Base-by-base conservation (phyloP, 2,329 filamentous ascomycete species). In the Curvularia spicifera region DNA sequence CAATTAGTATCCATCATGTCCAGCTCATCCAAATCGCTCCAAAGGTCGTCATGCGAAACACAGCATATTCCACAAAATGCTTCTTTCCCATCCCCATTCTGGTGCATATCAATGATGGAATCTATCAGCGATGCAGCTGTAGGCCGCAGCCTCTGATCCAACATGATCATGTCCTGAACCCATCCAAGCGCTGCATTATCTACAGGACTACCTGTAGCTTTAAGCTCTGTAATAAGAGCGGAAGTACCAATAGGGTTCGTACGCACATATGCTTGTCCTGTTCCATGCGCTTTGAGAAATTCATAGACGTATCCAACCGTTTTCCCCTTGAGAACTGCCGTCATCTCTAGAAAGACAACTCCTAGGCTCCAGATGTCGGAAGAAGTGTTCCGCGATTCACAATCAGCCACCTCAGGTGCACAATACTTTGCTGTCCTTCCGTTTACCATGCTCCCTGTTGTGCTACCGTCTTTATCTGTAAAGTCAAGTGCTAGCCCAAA, bases 401-500 rank as follows among this genome's bases (percentile, higher is more conserved):
- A 12, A 7, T 39, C n/a, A 0, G n/a, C 31, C 3, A 53, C 51
- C 22, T 46, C 51, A 1, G 42, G 51, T 0, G 51, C 51, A 1
- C 51, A 53, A 10, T 53, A 53, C 10, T 42, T 39, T 1, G 18
- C 22, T 0, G 40, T 28, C 0, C 39, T 18, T 1, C 35, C 47
- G 2, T 40, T 18, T 10, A 22, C 29, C n/a, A 37, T 28, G 1
- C 47, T 22, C 0, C 9, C 22, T 2, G 47, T 50, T 1, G 47
- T 50, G n/a, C 47, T 50, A 5, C n/a, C 29, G 2, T 33, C 47
- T 22, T 15, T 28, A 4, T 28, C 56, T 9, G 47, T 51, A 20
- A 51, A 56, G 42, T 69, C 62, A 5, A 58, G 28, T 2, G 67
- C 63, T 1, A 51, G 48, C 0, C 66, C 65, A 39, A 70, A 70